These are phyloP conservation scores for Aspergillus avenaceus DNA, from an alignment of 495 filamentous ascomycete species.

Conservation along the genomic window DNA sequence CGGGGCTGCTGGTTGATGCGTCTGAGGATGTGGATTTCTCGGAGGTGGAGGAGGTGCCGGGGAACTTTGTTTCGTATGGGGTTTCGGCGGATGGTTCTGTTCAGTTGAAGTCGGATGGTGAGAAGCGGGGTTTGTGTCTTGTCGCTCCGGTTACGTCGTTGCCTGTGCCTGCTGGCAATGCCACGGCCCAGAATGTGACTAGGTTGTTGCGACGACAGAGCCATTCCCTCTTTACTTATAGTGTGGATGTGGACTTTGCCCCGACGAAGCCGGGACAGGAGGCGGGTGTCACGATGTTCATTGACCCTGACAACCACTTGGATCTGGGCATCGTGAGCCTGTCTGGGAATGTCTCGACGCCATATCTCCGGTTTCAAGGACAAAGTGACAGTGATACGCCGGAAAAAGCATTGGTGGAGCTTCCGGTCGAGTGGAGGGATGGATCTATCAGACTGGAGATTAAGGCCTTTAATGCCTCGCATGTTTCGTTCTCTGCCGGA, in stretches of 20 bases:
- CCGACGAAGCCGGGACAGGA: conserved; percentile 5
- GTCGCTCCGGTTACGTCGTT: conserved; percentile 4
- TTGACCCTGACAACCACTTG: conserved; percentile 12
- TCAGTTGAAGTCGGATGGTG: conserved; percentile 7
- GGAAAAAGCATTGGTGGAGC: too few species aligned
- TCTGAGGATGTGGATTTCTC: conserved; percentile 10
- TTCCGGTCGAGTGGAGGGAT: too few species aligned
- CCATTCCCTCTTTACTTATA: conserved; percentile 14
- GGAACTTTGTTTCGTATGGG: conserved; percentile 13
- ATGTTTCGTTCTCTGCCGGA: too few species aligned
- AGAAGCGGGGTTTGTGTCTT: conserved; percentile 8
- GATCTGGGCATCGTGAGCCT: conserved; percentile 15
- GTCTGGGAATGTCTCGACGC: too few species aligned
- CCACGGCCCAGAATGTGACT: neutral
- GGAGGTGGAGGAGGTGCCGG: conserved; percentile 2
- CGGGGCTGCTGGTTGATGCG: too few species aligned
- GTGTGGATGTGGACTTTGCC: conserved; percentile 8
- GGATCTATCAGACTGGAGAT: too few species aligned
- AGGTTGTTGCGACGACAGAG: conserved; percentile 8
- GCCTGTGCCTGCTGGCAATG: neutral
- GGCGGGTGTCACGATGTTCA: conserved; percentile 12
- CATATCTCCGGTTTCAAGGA: too few species aligned
- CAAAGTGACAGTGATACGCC: too few species aligned
- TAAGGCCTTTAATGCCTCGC: too few species aligned
- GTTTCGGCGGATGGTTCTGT: conserved; percentile 1